A percentile compares a stretch with the other conserved stretches of the same genome.
Evolutionary conservation across 2,329 filamentous ascomycete species (phyloP).

Genomic region (Fusarium liriodendri): DNA sequence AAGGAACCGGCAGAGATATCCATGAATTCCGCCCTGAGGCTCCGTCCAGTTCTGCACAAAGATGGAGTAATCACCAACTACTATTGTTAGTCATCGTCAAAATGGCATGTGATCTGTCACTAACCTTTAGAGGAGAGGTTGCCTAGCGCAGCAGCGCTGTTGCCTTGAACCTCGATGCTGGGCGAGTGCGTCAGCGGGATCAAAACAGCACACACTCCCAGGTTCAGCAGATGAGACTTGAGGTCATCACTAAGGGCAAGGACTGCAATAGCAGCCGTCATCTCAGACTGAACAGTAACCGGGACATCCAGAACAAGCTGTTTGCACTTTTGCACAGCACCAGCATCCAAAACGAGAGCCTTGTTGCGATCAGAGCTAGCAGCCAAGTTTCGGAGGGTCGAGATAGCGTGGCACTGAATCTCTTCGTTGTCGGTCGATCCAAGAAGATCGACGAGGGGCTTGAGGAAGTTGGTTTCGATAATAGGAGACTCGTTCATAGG

Average conservation of each 20-base stretch:
- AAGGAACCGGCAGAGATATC: constrained; percentile 92
- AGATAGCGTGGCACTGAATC: constrained; percentile 98
- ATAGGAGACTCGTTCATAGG: constrained; percentile 98
- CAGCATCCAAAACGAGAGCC: constrained; percentile 94
- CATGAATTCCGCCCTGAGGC: constrained; percentile 93
- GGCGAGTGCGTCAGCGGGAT: constrained; percentile 95
- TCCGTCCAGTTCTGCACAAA: constrained; percentile 95
- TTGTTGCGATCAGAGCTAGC: constrained; percentile 99
- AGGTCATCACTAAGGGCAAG: constrained; percentile 95
- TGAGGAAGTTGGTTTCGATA: constrained; percentile 96
- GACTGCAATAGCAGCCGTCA: constrained; percentile 99
- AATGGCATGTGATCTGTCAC: constrained; percentile 28
- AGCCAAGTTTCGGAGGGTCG: constrained; percentile 92
- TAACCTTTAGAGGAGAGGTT: constrained; percentile 97
- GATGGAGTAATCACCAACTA: constrained; percentile 95
- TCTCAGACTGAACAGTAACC: constrained; percentile 95
- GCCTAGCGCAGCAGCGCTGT: constrained; percentile 94
- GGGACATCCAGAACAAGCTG: constrained; percentile 94
- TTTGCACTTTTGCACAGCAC: constrained; percentile 98
- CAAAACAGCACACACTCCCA: constrained; percentile 95
- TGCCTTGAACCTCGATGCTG: constrained; percentile 98
- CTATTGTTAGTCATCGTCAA: constrained; percentile 22
- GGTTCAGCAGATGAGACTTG: constrained; percentile 88
- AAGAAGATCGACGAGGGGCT: constrained; percentile 91
- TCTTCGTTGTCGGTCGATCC: constrained; percentile 98